A percentile compares a stretch with the other conserved stretches of the same genome.
Conservation (phyloP, 2,329 filamentous ascomycete species). For the Hirsutella minnesotensis region DNA sequence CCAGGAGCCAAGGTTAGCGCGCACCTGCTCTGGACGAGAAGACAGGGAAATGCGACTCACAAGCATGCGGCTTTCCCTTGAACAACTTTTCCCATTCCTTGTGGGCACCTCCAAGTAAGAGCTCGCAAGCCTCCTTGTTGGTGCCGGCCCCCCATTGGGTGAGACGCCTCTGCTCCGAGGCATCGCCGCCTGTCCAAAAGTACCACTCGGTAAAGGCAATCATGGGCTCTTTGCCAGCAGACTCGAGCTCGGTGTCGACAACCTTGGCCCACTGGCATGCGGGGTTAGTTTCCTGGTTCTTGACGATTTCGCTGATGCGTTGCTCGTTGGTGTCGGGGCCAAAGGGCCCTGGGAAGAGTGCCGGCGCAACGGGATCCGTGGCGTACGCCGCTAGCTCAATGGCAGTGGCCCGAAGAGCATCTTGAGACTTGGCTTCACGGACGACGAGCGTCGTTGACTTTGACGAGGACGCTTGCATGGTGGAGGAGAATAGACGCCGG, state of each 20-base stretch:
- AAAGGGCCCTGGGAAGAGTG: too few species aligned
- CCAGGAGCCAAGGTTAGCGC: background rate
- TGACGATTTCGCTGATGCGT: conserved; percentile 6
- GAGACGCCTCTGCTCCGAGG: too few species aligned
- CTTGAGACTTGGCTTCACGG: too few species aligned
- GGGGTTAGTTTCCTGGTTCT: conserved; percentile 11
- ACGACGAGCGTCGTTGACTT: too few species aligned
- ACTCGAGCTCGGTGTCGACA: conserved; percentile 19
- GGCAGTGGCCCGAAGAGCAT: too few species aligned
- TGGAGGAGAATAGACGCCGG: too few species aligned
- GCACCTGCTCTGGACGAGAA: background rate
- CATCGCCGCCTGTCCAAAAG: conserved; percentile 11
- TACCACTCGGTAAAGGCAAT: conserved; percentile 25
- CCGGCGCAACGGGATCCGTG: too few species aligned
- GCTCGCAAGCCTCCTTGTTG: conserved; percentile 20
- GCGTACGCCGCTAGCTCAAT: too few species aligned
- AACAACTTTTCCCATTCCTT: conserved; percentile 11
- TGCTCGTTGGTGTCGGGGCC: too few species aligned
- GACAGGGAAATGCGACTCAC: conserved; percentile 14
- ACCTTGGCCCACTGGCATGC: conserved; percentile 23
- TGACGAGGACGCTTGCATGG: too few species aligned
- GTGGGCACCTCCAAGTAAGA: conserved; percentile 19
- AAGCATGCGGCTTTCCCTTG: conserved; percentile 20
- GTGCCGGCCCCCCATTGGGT: conserved; percentile 14
- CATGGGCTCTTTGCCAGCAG: conserved; percentile 13